Evolutionary conservation across 2,329 filamentous ascomycete species (phyloP).

Genomic region (Sporothrix variecibatus): DNA sequence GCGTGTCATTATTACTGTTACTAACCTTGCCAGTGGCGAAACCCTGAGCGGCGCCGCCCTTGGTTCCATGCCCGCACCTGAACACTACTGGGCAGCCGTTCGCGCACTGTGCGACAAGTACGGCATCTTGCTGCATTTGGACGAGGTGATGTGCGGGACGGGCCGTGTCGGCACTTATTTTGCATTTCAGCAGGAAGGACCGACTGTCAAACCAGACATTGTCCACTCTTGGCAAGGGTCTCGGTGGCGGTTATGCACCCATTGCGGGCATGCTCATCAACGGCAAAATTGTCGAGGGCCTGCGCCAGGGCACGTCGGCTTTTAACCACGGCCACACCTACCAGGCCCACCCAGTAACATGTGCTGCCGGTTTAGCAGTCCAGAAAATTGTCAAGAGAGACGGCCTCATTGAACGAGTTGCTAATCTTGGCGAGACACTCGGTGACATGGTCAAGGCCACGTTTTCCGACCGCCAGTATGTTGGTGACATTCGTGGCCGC

Average conservation of each 20-base stretch:
- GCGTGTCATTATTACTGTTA: background rate
- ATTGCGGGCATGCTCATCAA: constrained; percentile 62
- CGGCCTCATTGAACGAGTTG: constrained; percentile 60
- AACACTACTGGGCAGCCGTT: constrained; percentile 69
- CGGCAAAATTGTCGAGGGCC: constrained; percentile 50
- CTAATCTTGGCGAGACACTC: constrained; percentile 52
- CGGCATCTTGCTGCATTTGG: constrained; percentile 73
- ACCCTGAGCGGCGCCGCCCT: constrained; percentile 69
- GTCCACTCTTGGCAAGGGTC: constrained; percentile 66
- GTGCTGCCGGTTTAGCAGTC: constrained; percentile 64
- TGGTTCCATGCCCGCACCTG: constrained; percentile 66
- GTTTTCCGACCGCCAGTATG: constrained; percentile 41
- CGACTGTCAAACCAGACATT: constrained; percentile 56
- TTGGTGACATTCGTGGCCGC: constrained; percentile 62
- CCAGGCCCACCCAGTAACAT: constrained; percentile 61
- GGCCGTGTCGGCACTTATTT: constrained; percentile 61
- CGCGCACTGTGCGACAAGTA: constrained; percentile 68
- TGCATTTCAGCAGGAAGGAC: constrained; percentile 59
- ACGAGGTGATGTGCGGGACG: constrained; percentile 74
- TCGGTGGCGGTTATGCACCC: constrained; percentile 64
- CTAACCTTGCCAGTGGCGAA: constrained; percentile 48
- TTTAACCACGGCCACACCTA: constrained; percentile 62
- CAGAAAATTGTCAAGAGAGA: constrained; percentile 60
- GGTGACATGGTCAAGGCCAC: constrained; percentile 46
- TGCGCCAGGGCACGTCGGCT: constrained; percentile 37